Conservation (phyloP, 2,329 filamentous ascomycete species). For the Plectosphaerella plurivora region DNA sequence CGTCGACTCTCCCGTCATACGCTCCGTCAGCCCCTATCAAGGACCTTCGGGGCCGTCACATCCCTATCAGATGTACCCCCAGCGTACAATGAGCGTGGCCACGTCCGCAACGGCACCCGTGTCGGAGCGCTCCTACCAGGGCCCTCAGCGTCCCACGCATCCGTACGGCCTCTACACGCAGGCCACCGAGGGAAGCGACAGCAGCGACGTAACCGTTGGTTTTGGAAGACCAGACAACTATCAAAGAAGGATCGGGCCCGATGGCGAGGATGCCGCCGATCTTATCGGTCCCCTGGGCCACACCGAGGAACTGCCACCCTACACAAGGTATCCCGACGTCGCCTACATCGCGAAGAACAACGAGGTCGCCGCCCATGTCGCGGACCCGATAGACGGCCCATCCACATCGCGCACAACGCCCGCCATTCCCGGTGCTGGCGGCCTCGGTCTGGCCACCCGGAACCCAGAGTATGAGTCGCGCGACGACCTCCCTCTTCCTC, state of each 20-base stretch:
- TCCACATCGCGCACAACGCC: not conserved
- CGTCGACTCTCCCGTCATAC: constrained; percentile 31
- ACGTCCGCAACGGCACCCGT: constrained; percentile 65
- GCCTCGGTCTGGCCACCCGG: constrained; percentile 55
- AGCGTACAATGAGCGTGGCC: constrained; percentile 65
- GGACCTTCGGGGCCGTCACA: constrained; percentile 73
- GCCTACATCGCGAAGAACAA: constrained; percentile 51
- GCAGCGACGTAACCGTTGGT: constrained; percentile 47
- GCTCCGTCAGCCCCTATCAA: constrained; percentile 60
- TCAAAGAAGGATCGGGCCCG: constrained; percentile 68
- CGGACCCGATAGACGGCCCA: constrained; percentile 3
- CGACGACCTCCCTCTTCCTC: constrained; percentile 41
- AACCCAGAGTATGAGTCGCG: constrained; percentile 59
- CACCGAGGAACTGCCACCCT: constrained; percentile 86
- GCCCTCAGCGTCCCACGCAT: constrained; percentile 67
- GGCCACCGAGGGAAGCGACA: constrained; percentile 61
- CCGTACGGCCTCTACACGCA: constrained; percentile 87
- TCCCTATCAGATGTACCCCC: constrained; percentile 80
- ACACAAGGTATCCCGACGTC: constrained; percentile 83
- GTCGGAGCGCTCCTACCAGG: constrained; percentile 53
- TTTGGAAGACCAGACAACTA: constrained; percentile 68
- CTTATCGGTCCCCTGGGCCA: constrained; percentile 86
- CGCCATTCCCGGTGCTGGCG: constrained; percentile 52
- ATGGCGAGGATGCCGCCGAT: constrained; percentile 82
- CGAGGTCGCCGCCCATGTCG: constrained; percentile 11